Conservation (phyloP, 768 basidiomycete species). For the Antrodiella citrinella region DNA sequence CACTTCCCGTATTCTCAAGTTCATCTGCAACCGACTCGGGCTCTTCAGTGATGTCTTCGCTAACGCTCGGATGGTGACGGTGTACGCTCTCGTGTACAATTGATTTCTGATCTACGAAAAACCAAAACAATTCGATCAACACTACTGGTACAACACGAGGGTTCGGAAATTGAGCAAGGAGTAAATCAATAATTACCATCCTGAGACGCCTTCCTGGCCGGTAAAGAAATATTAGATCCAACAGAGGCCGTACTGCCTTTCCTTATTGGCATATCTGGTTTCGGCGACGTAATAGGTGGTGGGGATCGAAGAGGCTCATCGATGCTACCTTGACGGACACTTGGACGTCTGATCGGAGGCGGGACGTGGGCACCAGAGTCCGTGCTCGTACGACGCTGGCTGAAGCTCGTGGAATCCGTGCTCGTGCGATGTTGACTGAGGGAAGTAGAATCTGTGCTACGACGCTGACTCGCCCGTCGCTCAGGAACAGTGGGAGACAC, state of each 20-base stretch:
- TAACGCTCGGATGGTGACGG: not conserved
- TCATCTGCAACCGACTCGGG: slow-evolving; percentile 2
- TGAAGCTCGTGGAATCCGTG: too few relatives aligned
- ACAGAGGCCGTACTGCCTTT: slow-evolving; percentile 15
- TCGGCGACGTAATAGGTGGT: slow-evolving; percentile 4
- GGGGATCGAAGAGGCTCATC: slow-evolving; percentile 3
- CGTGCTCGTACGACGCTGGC: slow-evolving; percentile 1
- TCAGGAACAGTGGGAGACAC: slow-evolving; percentile 7
- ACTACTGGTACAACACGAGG: slow-evolving; percentile 15
- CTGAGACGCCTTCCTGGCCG: slow-evolving; percentile 12
- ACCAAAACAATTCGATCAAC: slow-evolving; percentile 16
- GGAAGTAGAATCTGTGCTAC: too few relatives aligned
- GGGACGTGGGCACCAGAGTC: slow-evolving; percentile 4
- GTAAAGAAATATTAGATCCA: slow-evolving; percentile 7
- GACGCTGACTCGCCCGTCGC: not conserved
- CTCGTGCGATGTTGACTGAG: too few relatives aligned
- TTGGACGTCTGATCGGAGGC: not conserved
- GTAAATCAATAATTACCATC: slow-evolving; percentile 36
- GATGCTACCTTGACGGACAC: not conserved
- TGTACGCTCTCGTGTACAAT: not conserved
- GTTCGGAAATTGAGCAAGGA: not conserved
- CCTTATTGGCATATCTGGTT: slow-evolving; percentile 11
- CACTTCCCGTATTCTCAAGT: not conserved
- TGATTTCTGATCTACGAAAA: slow-evolving; percentile 12
- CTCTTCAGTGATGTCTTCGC: slow-evolving; percentile 13